These are phyloP conservation scores for Prunus salicina DNA, from an alignment of 306 rosid genomes.

Conservation along the genomic window DNA sequence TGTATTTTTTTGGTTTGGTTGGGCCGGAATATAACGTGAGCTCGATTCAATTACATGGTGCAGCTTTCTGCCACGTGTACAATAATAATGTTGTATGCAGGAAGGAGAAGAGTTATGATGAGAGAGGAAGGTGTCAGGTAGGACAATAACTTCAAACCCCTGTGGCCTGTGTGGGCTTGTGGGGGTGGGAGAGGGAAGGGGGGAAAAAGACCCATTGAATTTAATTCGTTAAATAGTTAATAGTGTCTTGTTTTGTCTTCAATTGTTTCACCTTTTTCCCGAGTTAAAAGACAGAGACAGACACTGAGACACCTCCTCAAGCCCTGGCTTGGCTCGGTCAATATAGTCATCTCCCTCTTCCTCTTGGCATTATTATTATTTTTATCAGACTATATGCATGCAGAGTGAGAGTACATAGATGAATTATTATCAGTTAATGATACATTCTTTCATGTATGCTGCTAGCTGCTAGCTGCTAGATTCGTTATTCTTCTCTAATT, in stretches of 20 bases:
- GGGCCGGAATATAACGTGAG: neutral
- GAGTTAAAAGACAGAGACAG: neutral
- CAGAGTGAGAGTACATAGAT: slow-evolving; percentile 1
- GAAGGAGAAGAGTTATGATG: neutral
- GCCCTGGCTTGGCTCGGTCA: neutral
- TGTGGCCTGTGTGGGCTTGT: neutral
- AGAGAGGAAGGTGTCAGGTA: neutral
- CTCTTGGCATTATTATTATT: neutral
- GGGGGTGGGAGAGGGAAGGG: neutral
- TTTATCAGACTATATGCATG: neutral
- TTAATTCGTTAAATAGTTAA: neutral
- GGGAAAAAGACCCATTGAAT: too few relatives aligned
- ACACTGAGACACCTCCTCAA: too few relatives aligned
- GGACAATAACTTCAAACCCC: neutral
- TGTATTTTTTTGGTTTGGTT: neutral
- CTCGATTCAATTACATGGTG: neutral
- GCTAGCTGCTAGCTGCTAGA: neutral
- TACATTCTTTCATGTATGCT: neutral
- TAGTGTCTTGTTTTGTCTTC: neutral
- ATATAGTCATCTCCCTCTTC: neutral
- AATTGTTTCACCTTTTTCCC: neutral
- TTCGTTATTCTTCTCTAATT: neutral
- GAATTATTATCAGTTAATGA: neutral
- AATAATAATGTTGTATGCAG: neutral
- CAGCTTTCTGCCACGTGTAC: neutral